Conservation (phyloP, 495 filamentous ascomycete genomes). For the Hyaloscypha variabilis region DNA sequence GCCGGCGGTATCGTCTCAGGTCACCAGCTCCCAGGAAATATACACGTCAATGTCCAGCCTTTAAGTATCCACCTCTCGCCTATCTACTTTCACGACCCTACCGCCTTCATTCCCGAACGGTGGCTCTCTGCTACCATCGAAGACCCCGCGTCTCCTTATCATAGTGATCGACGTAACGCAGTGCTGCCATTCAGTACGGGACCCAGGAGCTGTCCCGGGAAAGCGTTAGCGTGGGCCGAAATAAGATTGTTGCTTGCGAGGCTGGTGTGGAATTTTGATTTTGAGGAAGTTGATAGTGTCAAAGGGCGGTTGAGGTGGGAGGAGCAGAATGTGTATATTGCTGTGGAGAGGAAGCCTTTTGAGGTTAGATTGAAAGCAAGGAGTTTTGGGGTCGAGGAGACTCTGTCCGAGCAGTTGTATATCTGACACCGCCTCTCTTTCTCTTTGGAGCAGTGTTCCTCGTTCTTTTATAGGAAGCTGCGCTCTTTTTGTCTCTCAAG, state of each 20-base stretch:
- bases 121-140: slow-evolving; percentile 25
- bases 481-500: no score
- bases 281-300: slow-evolving; percentile 20
- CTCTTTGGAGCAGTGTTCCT: no score
- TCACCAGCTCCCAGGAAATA: slow-evolving; percentile 12
- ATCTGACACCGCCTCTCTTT: no score
- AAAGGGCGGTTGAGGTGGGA: background rate
- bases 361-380: slow-evolving; percentile 4
- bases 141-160: slow-evolving; percentile 28
- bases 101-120: slow-evolving; percentile 24
- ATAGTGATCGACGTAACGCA: slow-evolving; percentile 44
- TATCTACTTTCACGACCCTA: slow-evolving; percentile 41
- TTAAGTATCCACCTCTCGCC: slow-evolving; percentile 49
- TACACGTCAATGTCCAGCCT: slow-evolving; percentile 38
- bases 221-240: slow-evolving; percentile 42
- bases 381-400: background rate
- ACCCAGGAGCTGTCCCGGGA: slow-evolving; percentile 60
- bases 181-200: slow-evolving; percentile 62
- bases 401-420: background rate
- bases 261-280: slow-evolving; percentile 36
- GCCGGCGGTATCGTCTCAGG: slow-evolving; percentile 27
- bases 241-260: slow-evolving; percentile 34
- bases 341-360: slow-evolving; percentile 3
- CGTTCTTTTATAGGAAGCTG: no score
- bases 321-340: background rate